Conservation (phyloP, 345 rosid species). For the Eucalyptus viminalis region DNA sequence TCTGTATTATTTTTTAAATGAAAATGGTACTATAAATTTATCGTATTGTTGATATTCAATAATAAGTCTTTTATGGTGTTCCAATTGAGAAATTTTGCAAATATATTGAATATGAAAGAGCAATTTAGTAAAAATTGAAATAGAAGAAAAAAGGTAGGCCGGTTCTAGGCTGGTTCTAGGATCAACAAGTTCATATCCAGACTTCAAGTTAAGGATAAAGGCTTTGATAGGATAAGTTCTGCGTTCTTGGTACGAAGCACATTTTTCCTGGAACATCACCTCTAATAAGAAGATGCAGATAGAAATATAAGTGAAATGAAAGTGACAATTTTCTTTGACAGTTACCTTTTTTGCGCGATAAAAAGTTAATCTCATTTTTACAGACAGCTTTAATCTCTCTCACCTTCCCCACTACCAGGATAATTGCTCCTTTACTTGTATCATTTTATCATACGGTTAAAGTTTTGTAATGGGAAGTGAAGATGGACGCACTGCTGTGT, state of each 20-base stretch:
- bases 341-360: not conserved
- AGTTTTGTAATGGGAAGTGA: not conserved
- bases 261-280: not conserved
- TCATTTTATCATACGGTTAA: too few species aligned
- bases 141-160: not conserved
- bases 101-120: not conserved
- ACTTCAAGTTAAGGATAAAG: not conserved
- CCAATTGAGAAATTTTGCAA: not conserved
- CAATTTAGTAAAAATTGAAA: not conserved
- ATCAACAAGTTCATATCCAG: rapidly evolving
- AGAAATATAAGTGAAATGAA: too few species aligned
- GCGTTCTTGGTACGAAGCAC: rapidly evolving
- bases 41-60: too few species aligned
- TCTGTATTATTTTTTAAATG: too few species aligned
- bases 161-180: rapidly evolving
- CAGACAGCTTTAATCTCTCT: not conserved
- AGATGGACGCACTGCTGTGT: not conserved
- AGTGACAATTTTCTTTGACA: rapidly evolving
- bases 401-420: rapidly evolving
- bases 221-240: not conserved
- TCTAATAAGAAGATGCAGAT: rapidly evolving
- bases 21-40: too few species aligned
- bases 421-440: not conserved
- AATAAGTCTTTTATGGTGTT: not conserved
- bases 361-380: not conserved